Base-by-base conservation (phyloP, 331 rosid species). In the Dryas integrifolia region DNA sequence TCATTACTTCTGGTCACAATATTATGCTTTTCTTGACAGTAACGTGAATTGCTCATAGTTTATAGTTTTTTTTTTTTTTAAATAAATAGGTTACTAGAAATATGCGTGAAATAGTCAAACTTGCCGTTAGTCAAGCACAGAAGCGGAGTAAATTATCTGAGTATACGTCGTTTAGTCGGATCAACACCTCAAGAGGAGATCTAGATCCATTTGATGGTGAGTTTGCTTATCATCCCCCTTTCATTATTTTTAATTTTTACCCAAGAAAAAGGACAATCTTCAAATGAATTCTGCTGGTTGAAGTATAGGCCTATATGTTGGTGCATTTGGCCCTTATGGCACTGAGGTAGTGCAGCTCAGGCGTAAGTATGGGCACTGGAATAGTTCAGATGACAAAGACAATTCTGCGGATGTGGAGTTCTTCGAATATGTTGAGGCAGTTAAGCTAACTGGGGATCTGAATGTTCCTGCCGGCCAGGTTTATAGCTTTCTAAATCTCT, bases 391-490 rank as follows among this genome's bases (percentile, higher is more conserved):
- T 53, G 76, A 61, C 44, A 64, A 72, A 26, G 85, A 73, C 63
- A 68, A 75, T 43, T 43, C 92, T 79, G 79, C 90, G 39, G 92
- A 96, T 69, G 6, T 92, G 82, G 92, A 90, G 79, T 92, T 96
- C 84, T 92, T 90, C 30, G 98, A 96, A 80, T 96, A 96, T 80
- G 97, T 96, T 26, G 99, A 96, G 79, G 99, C 99, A 49, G 98
- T 96, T 78, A 96, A 96, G 81, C 82, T 96, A 80, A 96, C 98
- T 52, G 98, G 99, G 73, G 97, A 96, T 86, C 90, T 90, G 68
- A 96, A 92, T 82, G 92, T 96, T 78, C 99, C 98, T 79, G 98
- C 94, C 21, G 98, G 99, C 86, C 88, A 88, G 99, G 99, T 88
- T 74, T 72, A 48, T 81, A 66, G 70, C 78, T 62, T 76, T 73